Percentiles rank a stretch among this genome's conserved stretches.
These are phyloP conservation scores for Acorus calamus DNA, from an alignment of 106 monocot genomes.

Conservation along the genomic window DNA sequence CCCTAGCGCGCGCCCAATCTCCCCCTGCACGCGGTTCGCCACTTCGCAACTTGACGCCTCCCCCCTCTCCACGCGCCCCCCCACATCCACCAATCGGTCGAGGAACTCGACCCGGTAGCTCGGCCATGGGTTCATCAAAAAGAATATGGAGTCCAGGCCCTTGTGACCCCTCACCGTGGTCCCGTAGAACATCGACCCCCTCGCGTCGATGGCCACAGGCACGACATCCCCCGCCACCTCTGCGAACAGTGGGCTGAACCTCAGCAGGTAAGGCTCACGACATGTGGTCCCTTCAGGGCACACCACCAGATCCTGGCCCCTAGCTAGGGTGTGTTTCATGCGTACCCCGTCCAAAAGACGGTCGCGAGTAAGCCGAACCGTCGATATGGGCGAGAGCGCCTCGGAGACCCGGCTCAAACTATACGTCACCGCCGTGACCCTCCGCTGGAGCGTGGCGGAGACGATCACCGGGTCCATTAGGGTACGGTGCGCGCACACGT, in stretches of 20 bases:
- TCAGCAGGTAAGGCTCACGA: slow-evolving; percentile 43
- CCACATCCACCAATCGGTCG: not conserved
- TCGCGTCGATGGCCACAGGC: slow-evolving; percentile 27
- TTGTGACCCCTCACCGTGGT: slow-evolving; percentile 38
- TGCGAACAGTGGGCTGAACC: slow-evolving; percentile 53
- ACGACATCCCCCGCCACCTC: slow-evolving; percentile 27
- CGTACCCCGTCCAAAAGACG: slow-evolving; percentile 10
- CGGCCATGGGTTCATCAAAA: slow-evolving; percentile 45
- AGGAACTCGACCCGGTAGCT: slow-evolving; percentile 21
- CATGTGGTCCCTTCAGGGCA: slow-evolving; percentile 57
- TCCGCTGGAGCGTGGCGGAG: slow-evolving; percentile 9
- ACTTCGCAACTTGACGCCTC: slow-evolving; percentile 3
- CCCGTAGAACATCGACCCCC: slow-evolving; percentile 40
- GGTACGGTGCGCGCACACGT: slow-evolving; percentile 37
- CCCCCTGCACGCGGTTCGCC: slow-evolving; percentile 22
- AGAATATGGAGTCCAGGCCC: slow-evolving; percentile 43
- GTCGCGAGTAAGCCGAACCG: slow-evolving; percentile 26
- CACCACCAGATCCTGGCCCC: slow-evolving; percentile 27
- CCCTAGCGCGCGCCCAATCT: slow-evolving; percentile 16
- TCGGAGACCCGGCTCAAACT: slow-evolving; percentile 36
- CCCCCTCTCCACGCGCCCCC: not conserved
- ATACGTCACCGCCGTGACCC: slow-evolving; percentile 32
- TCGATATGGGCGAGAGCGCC: slow-evolving; percentile 42
- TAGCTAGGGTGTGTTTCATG: slow-evolving; percentile 12
- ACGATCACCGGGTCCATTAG: slow-evolving; percentile 43